Percentiles rank a stretch among this genome's conserved stretches.
These are phyloP conservation scores for Coemansia sp. DNA, from an alignment of 192 early-diverging fungal species.

Conservation along the genomic window DNA sequence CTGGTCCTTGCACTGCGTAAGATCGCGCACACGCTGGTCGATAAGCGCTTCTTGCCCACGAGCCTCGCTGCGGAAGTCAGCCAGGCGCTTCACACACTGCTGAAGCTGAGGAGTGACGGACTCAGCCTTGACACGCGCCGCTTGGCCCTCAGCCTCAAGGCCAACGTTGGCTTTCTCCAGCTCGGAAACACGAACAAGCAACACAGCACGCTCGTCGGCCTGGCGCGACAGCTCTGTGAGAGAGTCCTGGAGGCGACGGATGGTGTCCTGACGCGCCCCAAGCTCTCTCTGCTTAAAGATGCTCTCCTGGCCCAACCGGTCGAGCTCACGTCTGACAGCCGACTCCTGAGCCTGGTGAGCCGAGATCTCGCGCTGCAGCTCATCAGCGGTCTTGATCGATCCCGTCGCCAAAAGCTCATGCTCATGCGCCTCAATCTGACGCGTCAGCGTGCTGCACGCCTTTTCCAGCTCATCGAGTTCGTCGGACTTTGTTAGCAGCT, in stretches of 20 bases:
- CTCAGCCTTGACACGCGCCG: conserved; percentile 22
- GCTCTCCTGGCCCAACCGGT: conserved; percentile 57
- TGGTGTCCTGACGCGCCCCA: conserved; percentile 47
- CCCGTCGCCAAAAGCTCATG: conserved; percentile 62
- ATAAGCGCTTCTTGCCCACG: conserved; percentile 25
- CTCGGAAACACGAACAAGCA: conserved; percentile 28
- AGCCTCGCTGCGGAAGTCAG: conserved; percentile 35
- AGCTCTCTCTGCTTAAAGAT: conserved; percentile 61
- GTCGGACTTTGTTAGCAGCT: conserved; percentile 18
- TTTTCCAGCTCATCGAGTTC: conserved; percentile 37
- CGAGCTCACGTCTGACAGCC: conserved; percentile 58
- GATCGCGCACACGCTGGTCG: conserved; percentile 34
- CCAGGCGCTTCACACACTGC: conserved; percentile 22
- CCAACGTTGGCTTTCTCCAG: conserved; percentile 15
- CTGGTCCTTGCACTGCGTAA: conserved; percentile 33
- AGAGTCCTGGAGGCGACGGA: conserved; percentile 28
- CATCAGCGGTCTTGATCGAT: conserved; percentile 67
- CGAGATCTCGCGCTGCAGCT: conserved; percentile 66
- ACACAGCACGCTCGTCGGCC: conserved; percentile 25
- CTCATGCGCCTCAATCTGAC: conserved; percentile 56
- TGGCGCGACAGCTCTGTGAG: conserved; percentile 37
- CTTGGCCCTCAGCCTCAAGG: conserved; percentile 14
- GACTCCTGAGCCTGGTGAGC: conserved; percentile 43
- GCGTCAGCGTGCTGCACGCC: conserved; percentile 42
- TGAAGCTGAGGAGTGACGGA: conserved; percentile 29